Evolutionary conservation across 2,329 filamentous ascomycete species (phyloP), one percentile per base, ranked within the genome.

Genomic region (Leptographium galeiforme): DNA sequence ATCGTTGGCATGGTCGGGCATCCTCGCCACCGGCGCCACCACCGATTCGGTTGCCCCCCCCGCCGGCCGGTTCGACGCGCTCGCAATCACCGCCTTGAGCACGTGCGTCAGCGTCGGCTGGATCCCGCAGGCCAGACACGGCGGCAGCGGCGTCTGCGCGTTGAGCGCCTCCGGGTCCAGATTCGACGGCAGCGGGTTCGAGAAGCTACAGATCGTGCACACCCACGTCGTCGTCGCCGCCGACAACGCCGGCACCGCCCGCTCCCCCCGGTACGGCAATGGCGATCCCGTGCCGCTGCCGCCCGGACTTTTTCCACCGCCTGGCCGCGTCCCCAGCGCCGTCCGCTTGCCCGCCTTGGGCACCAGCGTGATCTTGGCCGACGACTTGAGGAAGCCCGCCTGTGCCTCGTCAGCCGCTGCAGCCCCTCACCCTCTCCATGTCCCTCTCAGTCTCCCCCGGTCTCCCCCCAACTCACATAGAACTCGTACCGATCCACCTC

Each of bases 381-480:
- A 97, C 0, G 93, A 97, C 65, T 95, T 96, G 45, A 97, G 72
- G 61, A 98, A 97, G 34, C 93, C 87, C 43, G 88, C 88, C 84
- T 89, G 59, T 14, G 14, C 25, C 47, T 52, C 58, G 52, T 64
- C 54, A 66, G 61, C 50, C 25, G 25, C 25, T 5, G 25, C 25
- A 25, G 57, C 36, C 25, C 40, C 18, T 5, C n/a, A 2, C 4
- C 41, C 12, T 30, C 43, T 19, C 16, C 40, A 1, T n/a, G 4
- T 16, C 43, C 10, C 12, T 10, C 25, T 25, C 25, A 25, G 25
- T 25, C 25, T 18, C 12, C 16, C n/a, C n/a, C n/a, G n/a, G n/a
- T n/a, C n/a, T n/a, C n/a, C n/a, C n/a, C 18, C 19, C 11, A 50
- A 58, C 73, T 61, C 74, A 87, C 86, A 69, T 95, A 95, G 70